phyloP scores from a whole-genome alignment of 805 yeast species.

The Teunomyces tritomae region DNA sequence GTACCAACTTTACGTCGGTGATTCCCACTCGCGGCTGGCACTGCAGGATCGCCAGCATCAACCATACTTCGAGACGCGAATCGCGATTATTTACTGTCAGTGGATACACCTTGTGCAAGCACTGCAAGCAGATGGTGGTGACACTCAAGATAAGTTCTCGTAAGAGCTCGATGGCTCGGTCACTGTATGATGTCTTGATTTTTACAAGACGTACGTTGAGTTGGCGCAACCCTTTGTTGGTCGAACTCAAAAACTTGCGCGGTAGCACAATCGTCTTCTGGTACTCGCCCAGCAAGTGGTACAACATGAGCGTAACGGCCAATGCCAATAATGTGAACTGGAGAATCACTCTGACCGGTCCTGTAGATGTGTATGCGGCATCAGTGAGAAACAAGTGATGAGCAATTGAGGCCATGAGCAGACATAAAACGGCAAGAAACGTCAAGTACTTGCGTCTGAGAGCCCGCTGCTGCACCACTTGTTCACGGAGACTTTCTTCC shows the following conservation, averaged over 20 bases:
- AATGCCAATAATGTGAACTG: slow-evolving; percentile 62
- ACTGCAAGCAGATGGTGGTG: slow-evolving; percentile 25
- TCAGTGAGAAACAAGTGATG: slow-evolving; percentile 36
- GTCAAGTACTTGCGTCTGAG: slow-evolving; percentile 61
- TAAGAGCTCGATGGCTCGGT: slow-evolving; percentile 31
- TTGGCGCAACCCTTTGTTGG: slow-evolving; percentile 87
- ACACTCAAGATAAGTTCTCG: slow-evolving; percentile 35
- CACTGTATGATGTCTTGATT: slow-evolving; percentile 41
- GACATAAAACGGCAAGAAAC: slow-evolving; percentile 44
- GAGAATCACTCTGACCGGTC: slow-evolving; percentile 36
- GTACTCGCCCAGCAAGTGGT: slow-evolving; percentile 88
- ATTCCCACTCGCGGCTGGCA: slow-evolving; percentile 65
- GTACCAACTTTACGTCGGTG: slow-evolving; percentile 72
- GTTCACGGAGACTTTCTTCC: slow-evolving; percentile 83
- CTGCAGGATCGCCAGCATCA: slow-evolving; percentile 40
- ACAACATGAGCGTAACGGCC: slow-evolving; percentile 66
- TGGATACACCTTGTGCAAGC: slow-evolving; percentile 37
- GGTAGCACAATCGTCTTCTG: slow-evolving; percentile 80
- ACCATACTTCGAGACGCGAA: slow-evolving; percentile 37
- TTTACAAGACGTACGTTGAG: slow-evolving; percentile 76
- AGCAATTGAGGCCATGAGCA: slow-evolving; percentile 38
- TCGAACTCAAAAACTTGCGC: slow-evolving; percentile 69
- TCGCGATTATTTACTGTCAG: slow-evolving; percentile 25
- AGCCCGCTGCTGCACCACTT: slow-evolving; percentile 67
- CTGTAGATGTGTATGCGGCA: slow-evolving; percentile 17